Base-by-base conservation (phyloP, 2,329 filamentous ascomycete genomes). In the Curvularia sp. region DNA sequence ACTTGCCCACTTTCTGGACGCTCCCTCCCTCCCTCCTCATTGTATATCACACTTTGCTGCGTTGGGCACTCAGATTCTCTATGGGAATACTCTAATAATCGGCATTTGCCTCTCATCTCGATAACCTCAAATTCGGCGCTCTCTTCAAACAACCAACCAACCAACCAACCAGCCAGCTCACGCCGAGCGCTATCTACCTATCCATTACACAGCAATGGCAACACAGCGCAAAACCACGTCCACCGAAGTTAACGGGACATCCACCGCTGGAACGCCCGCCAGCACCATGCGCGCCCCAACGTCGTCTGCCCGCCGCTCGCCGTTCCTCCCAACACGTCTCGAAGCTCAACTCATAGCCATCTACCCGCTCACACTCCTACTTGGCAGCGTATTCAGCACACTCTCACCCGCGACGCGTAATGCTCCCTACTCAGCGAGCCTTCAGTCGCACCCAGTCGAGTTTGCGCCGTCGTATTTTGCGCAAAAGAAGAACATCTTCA, bases 401-500 rank as follows among this genome's bases (percentile, higher is more conserved):
- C 79, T 98, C 52, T 93, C 92, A 18, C 93, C 93, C 1, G 88
- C 88, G 10, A 88, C 87, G 43, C 78, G 76, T 72, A 80, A 81
- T 47, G 83, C 86, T 1, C 82, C 85, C 3, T 92, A 92, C 81
- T 86, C 88, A 63, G 76, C 82, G 2, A 71, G 79, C 41, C 77
- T 84, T 24, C 90, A 93, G 72, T 85, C 89, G 12, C 89, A 91
- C 77, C 77, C 82, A 3, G 83, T 77, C 57, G 73, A 77, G 41
- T 76, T 82, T 4, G 86, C 89, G 50, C 91, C 91, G 2, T 89
- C 85, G 74, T 99, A 98, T 82, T 99, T 99, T 76, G 94, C 95
- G 47, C 89, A 89, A 69, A 99, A 99, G 79, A 85, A 88, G 76
- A 99, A 99, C 80, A 69, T 97, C 52, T 90, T 98, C 85, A 99